phyloP scores from a whole-genome alignment of 2,329 filamentous ascomycete species.

The Ophiostoma fasciatum region DNA sequence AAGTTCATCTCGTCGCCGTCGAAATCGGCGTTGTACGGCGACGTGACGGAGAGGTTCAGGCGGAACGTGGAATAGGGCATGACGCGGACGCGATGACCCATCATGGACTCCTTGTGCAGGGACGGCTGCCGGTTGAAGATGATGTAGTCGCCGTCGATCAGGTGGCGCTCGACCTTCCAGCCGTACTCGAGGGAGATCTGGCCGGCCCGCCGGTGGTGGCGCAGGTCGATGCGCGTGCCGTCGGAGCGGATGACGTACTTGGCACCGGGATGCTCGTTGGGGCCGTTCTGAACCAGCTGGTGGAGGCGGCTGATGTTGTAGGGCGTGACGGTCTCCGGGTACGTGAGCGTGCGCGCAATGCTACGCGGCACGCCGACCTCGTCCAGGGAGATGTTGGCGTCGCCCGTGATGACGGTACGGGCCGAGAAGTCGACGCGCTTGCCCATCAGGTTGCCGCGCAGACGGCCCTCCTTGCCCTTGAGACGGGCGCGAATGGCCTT shows the following conservation, averaged over 20 bases:
- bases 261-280: constrained; percentile 87
- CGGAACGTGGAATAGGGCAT: constrained; percentile 99
- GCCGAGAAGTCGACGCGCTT: constrained; percentile 99
- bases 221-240: constrained; percentile 85
- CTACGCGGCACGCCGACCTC: constrained; percentile 93
- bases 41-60: constrained; percentile 92
- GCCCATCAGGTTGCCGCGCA: constrained; percentile 97
- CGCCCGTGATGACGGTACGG: constrained; percentile 98
- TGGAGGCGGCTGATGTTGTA: constrained; percentile 95
- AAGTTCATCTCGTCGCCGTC: constrained; percentile 99
- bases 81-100: constrained; percentile 93
- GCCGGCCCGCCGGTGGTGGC: constrained; percentile 77
- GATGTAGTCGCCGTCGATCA: constrained; percentile 92
- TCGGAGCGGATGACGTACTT: constrained; percentile 93
- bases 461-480: constrained; percentile 97
- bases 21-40: constrained; percentile 99
- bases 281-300: constrained; percentile 79
- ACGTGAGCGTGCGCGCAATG: constrained; percentile 85
- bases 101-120: constrained; percentile 99
- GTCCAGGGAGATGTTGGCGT: constrained; percentile 89
- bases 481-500: constrained; percentile 94
- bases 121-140: constrained; percentile 99
- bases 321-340: constrained; percentile 91
- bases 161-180: constrained; percentile 96
- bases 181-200: constrained; percentile 85